phyloP scores from a whole-genome alignment of 1,284 basidiomycete species.

The Thelephora terrestris region DNA sequence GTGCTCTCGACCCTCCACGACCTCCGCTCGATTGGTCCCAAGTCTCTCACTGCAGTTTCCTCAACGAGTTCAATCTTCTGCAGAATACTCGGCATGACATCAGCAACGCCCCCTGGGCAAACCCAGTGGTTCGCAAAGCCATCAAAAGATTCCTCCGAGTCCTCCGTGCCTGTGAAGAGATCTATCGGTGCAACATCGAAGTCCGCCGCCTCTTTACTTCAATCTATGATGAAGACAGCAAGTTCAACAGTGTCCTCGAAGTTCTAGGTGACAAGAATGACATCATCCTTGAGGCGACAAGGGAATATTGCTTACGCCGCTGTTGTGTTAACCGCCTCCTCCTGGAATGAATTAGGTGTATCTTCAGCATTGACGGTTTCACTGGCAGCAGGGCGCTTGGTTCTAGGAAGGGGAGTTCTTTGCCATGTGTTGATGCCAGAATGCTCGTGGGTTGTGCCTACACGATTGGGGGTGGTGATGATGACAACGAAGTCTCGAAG shows the following conservation, averaged over 20 bases:
- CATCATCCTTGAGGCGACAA: conserved; percentile 2
- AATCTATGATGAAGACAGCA: too few relatives aligned
- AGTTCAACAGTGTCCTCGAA: conserved; percentile 13
- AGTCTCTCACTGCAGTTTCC: conserved; percentile 22
- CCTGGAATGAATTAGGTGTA: conserved; percentile 4
- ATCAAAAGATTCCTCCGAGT: conserved; percentile 20
- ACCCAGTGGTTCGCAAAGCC: conserved; percentile 14
- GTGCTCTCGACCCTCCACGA: too few relatives aligned
- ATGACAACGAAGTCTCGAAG: not conserved
- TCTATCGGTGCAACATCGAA: conserved; percentile 22
- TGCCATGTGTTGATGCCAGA: too few relatives aligned
- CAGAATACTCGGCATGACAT: conserved; percentile 22
- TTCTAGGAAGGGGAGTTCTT: too few relatives aligned
- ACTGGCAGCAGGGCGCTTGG: conserved; percentile 2
- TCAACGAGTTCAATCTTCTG: conserved; percentile 27
- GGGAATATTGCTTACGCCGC: conserved; percentile 6
- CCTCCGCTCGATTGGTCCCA: conserved; percentile 18
- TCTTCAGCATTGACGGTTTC: conserved; percentile 8
- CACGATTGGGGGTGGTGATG: not conserved
- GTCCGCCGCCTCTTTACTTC: conserved; percentile 17
- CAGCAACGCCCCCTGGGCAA: conserved; percentile 10
- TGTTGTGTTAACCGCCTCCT: conserved; percentile 5
- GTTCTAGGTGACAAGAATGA: not conserved
- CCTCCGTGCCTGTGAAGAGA: conserved; percentile 23
- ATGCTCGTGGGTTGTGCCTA: too few relatives aligned